Percentiles rank a stretch among this genome's conserved stretches.
Evolutionary conservation across 2,329 filamentous ascomycete genomes (phyloP).

Genomic region (Rosellinia necatrix): DNA sequence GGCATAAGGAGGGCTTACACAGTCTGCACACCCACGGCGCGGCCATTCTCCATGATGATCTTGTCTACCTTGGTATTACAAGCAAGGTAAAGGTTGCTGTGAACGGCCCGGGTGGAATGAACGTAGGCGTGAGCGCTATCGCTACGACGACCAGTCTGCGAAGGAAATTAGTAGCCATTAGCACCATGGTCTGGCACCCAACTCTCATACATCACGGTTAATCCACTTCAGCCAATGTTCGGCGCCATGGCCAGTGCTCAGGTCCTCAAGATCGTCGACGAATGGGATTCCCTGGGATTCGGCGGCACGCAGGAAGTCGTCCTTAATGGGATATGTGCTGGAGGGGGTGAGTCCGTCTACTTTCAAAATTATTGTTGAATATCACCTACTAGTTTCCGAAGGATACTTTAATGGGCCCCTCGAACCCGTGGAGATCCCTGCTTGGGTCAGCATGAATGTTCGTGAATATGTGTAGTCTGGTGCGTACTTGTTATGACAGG

Average conservation of each 20-base stretch:
- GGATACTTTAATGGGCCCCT: slow-evolving; percentile 81
- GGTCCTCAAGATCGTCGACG: slow-evolving; percentile 77
- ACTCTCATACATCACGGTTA: slow-evolving; percentile 63
- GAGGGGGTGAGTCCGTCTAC: slow-evolving; percentile 10
- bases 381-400: slow-evolving; percentile 69
- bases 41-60: slow-evolving; percentile 73
- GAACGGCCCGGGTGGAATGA: slow-evolving; percentile 72
- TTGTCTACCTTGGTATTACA: slow-evolving; percentile 80
- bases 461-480: no score
- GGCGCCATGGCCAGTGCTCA: slow-evolving; percentile 70
- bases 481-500: slow-evolving; percentile 60
- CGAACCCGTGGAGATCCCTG: slow-evolving; percentile 73
- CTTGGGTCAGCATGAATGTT: slow-evolving; percentile 26
- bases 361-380: neutral
- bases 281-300: slow-evolving; percentile 75
- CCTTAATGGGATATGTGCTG: slow-evolving; percentile 76
- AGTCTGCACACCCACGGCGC: slow-evolving; percentile 72
- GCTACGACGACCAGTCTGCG: slow-evolving; percentile 69
- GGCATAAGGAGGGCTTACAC: slow-evolving; percentile 50
- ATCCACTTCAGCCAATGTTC: slow-evolving; percentile 90
- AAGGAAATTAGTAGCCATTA: neutral
- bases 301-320: slow-evolving; percentile 75
- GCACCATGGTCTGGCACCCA: neutral
- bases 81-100: slow-evolving; percentile 72
- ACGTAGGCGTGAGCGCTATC: slow-evolving; percentile 80